Conservation (phyloP, 2,329 filamentous ascomycete genomes). For the Cordyceps fumosorosea region DNA sequence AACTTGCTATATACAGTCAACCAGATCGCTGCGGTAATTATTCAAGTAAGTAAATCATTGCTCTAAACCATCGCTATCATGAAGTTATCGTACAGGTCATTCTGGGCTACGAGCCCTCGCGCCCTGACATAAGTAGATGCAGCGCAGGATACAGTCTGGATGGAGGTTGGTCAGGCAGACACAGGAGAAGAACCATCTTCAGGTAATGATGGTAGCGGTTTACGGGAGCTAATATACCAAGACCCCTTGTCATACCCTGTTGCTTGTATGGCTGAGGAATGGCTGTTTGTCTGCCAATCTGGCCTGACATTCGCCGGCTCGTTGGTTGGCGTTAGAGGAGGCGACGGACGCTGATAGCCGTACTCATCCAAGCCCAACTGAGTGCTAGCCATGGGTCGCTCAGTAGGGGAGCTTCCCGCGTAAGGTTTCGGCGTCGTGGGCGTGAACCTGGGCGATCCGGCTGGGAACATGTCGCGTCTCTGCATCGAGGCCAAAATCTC, state of each 20-base stretch:
- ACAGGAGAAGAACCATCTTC: slow-evolving; percentile 24
- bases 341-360: slow-evolving; percentile 12
- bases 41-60: not conserved
- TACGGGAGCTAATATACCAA: slow-evolving; percentile 26
- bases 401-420: not conserved
- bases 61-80: not conserved
- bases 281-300: slow-evolving; percentile 12
- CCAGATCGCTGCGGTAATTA: not conserved
- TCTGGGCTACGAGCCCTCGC: not conserved
- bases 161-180: not conserved
- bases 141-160: not conserved
- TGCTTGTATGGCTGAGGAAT: slow-evolving; percentile 15
- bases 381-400: not conserved
- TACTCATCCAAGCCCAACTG: slow-evolving; percentile 5
- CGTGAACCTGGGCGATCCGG: not conserved
- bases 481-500: slow-evolving; percentile 17
- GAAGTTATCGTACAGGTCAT: not conserved
- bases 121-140: not conserved
- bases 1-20: slow-evolving; percentile 8
- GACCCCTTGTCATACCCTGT: slow-evolving; percentile 3
- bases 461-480: slow-evolving; percentile 10
- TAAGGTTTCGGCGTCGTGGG: not conserved
- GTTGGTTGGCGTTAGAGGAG: slow-evolving; percentile 9
- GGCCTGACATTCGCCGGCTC: not conserved
- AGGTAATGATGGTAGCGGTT: slow-evolving; percentile 38